Conservation (phyloP, 331 rosid species). For the Rosa hybrid region DNA sequence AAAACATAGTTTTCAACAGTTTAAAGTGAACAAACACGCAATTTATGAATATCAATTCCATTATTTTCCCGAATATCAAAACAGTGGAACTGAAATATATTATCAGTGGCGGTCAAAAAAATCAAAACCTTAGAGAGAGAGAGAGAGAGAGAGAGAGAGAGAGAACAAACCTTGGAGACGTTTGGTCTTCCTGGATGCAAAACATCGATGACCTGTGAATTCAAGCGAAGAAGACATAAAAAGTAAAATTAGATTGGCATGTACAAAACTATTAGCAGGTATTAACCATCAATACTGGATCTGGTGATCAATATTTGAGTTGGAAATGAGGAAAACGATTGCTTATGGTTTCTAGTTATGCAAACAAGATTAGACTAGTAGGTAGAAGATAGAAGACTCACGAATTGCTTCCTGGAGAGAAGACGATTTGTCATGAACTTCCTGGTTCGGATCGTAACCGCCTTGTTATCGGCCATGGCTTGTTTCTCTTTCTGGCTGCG, state of each 20-base stretch:
- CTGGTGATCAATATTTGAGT: neutral
- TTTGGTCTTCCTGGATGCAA: conserved; percentile 45
- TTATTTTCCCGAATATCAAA: neutral
- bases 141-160: neutral
- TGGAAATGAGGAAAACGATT: neutral
- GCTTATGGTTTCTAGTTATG: neutral
- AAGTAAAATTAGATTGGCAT: neutral
- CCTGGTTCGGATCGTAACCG: conserved; percentile 24
- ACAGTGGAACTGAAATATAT: neutral
- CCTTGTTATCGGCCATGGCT: conserved; percentile 22
- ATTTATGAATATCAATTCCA: neutral
- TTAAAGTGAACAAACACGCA: neutral
- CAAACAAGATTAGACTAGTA: neutral
- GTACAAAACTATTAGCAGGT: neutral
- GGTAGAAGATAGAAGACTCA: neutral
- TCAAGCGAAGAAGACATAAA: neutral
- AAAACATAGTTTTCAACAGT: neutral
- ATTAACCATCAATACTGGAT: neutral
- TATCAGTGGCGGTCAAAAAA: neutral
- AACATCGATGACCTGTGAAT: conserved; percentile 40
- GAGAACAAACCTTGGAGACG: conserved; percentile 36
- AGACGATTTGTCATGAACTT: conserved; percentile 30
- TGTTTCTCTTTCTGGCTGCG: neutral
- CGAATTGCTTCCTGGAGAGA: conserved; percentile 25
- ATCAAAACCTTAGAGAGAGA: neutral